Base-by-base conservation (phyloP, 2,329 filamentous ascomycete species). In the Monilinia laxa region DNA sequence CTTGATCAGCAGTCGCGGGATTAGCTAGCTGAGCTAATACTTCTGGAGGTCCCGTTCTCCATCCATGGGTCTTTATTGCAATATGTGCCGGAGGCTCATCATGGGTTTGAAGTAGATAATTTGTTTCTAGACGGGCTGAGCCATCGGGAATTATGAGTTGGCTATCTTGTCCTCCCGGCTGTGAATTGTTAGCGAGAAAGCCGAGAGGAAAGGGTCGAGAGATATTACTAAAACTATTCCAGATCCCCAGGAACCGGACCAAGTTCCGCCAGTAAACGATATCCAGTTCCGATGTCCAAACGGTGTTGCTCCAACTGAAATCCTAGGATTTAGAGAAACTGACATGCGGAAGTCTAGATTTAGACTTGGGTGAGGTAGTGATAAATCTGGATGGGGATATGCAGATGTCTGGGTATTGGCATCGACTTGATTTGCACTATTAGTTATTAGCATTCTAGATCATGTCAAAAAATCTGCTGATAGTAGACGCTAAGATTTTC, bases 301-400 rank as follows among this genome's bases (percentile, higher is more conserved):
- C 45, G 76, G 72, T 62, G 80, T 77, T 16, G 76, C 73, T 40
- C 81, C 81, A 51, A 83, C 78, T 28, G 78, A 77, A 14, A 82
- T 78, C 42, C 78, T 75, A 23, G 80, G 79, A 68, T 80, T 80
- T 38, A 83, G 75, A 23, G 75, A 76, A 18, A 83, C 81, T 52
- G 80, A 79, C 73, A 84, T 80, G 65, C 81, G 81, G 70, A 84
- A 83, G 71, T 84, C 82, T 56, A 83, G 81, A 62, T 78, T 78
- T 60, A 83, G 77, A 49, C 76, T 78, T 6, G 82, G 81, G 71
- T 79, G 78, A 18, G 82, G 81, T 5, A 68, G 56, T n/a, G 65
- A 60, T 35, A 60, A n/a, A 35, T 67, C 49, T 23, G 64, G 63
- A 25, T 69, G 54, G n/a, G 68, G 65, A 64, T 60, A 67, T 23